Conservation (phyloP, 805 yeast species). For the Ogataea chonburiensis region DNA sequence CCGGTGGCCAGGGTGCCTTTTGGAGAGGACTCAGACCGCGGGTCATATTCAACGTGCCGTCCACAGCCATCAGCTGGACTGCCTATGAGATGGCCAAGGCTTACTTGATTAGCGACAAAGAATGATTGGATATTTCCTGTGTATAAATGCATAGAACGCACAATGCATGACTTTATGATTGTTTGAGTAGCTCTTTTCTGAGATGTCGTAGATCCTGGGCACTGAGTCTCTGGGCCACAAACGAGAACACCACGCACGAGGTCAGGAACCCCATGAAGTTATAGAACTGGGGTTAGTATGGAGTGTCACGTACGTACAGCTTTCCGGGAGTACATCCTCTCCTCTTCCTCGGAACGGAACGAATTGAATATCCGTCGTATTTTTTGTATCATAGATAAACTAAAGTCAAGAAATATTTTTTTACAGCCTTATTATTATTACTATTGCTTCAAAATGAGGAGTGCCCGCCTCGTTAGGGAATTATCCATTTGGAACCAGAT, state of each 20-base stretch:
- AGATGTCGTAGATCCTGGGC: slow-evolving; percentile 8
- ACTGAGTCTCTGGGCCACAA: slow-evolving; percentile 61
- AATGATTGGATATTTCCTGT: slow-evolving; percentile 6
- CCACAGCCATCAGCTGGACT: slow-evolving; percentile 97
- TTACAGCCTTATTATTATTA: too few species aligned
- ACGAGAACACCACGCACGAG: slow-evolving; percentile 75
- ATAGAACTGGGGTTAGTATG: slow-evolving; percentile 44
- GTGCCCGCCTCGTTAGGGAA: slow-evolving; percentile 33
- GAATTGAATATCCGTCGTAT: slow-evolving; percentile 77
- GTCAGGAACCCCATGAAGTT: slow-evolving; percentile 78
- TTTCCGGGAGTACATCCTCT: slow-evolving; percentile 66
- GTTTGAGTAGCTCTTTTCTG: slow-evolving; percentile 3
- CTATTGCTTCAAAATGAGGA: slow-evolving; percentile 25
- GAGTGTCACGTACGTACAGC: slow-evolving; percentile 45
- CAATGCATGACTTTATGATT: slow-evolving; percentile 9
- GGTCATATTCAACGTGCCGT: slow-evolving; percentile 88
- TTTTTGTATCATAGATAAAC: slow-evolving; percentile 75
- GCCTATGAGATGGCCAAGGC: slow-evolving; percentile 96
- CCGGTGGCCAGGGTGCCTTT: slow-evolving; percentile 67
- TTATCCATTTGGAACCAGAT: slow-evolving; percentile 37
- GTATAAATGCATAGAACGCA: slow-evolving; percentile 13
- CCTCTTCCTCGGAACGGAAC: slow-evolving; percentile 84
- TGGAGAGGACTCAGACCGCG: slow-evolving; percentile 86
- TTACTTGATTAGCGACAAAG: slow-evolving; percentile 39
- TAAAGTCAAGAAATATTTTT: slow-evolving; percentile 26